phyloP scores from a whole-genome alignment of 1,139 yeast species.

The Meyerozyma guilliermondii region DNA sequence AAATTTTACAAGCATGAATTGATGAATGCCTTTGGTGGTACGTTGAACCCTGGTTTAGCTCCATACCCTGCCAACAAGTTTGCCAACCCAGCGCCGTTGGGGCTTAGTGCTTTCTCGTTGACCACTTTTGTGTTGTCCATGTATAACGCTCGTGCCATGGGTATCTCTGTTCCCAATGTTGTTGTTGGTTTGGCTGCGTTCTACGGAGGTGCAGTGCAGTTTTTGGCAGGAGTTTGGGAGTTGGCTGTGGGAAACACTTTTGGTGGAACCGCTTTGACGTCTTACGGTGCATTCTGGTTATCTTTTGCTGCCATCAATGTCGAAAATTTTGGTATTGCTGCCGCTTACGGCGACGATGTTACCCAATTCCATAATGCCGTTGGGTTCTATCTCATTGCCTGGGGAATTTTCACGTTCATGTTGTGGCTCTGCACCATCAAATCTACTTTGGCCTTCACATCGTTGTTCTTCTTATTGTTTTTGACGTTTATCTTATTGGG shows the following conservation, averaged over 20 bases:
- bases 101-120: constrained; percentile 49
- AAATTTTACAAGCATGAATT: constrained; percentile 33
- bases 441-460: constrained; percentile 57
- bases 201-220: constrained; percentile 57
- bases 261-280: constrained; percentile 59
- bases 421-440: constrained; percentile 56
- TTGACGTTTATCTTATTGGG: constrained; percentile 54
- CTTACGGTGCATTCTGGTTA: constrained; percentile 77
- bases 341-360: constrained; percentile 42
- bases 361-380: constrained; percentile 46
- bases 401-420: constrained; percentile 60
- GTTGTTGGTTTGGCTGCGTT: constrained; percentile 48
- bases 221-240: constrained; percentile 65
- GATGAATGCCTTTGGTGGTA: constrained; percentile 38
- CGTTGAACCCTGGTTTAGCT: constrained; percentile 33
- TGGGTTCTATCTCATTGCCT: constrained; percentile 60
- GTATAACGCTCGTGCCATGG: constrained; percentile 48
- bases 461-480: constrained; percentile 49
- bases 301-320: constrained; percentile 55
- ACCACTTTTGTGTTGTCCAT: constrained; percentile 48
- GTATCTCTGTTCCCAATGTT: constrained; percentile 42
- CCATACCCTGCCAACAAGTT: constrained; percentile 32
- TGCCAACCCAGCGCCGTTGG: constrained; percentile 62
- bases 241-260: constrained; percentile 60
- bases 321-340: constrained; percentile 50